These are phyloP conservation scores for Lodderomyces parapsilosis DNA, from an alignment of 1,139 yeast species.

Conservation along the genomic window DNA sequence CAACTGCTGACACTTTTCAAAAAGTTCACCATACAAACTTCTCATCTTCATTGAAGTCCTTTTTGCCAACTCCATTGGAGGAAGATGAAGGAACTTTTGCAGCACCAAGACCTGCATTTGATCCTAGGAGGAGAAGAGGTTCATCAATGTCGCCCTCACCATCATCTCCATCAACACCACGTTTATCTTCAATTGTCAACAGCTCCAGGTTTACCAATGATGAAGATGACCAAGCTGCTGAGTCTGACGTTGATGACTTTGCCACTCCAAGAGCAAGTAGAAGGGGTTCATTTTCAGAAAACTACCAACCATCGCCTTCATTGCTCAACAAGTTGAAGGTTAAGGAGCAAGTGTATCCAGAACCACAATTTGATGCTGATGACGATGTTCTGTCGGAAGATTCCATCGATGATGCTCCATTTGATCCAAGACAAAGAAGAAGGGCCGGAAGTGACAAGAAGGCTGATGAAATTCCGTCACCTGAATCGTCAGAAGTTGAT, in stretches of 20 bases:
- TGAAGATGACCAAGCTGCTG: constrained; percentile 5
- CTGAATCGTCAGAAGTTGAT: constrained; percentile 15
- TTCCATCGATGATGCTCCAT: constrained; percentile 10
- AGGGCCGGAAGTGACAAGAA: constrained; percentile 3
- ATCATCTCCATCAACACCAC: constrained; percentile 5
- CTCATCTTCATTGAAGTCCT: constrained; percentile 12
- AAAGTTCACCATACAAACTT: constrained; percentile 8
- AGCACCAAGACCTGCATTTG: constrained; percentile 14
- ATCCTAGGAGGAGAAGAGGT: constrained; percentile 18
- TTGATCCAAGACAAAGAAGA: constrained; percentile 13
- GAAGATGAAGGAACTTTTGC: constrained; percentile 10
- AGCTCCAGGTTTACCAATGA: constrained; percentile 1
- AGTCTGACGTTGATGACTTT: constrained; percentile 8
- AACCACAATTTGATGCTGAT: constrained; percentile 6
- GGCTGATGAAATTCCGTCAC: constrained; percentile 10
- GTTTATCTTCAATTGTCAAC: constrained; percentile 7
- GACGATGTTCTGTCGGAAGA: constrained; percentile 8
- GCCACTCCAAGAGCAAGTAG: constrained; percentile 11
- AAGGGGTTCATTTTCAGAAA: constrained; percentile 13
- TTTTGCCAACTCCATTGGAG: constrained; percentile 5
- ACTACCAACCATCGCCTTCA: constrained; percentile 10
- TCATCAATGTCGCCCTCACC: constrained; percentile 5
- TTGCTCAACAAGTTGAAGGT: constrained; percentile 11
- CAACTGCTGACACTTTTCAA: constrained; percentile 15
- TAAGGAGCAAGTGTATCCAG: constrained; percentile 4